phyloP scores from a whole-genome alignment of 2,329 filamentous ascomycete genomes.

The Colletotrichum caudatum region DNA sequence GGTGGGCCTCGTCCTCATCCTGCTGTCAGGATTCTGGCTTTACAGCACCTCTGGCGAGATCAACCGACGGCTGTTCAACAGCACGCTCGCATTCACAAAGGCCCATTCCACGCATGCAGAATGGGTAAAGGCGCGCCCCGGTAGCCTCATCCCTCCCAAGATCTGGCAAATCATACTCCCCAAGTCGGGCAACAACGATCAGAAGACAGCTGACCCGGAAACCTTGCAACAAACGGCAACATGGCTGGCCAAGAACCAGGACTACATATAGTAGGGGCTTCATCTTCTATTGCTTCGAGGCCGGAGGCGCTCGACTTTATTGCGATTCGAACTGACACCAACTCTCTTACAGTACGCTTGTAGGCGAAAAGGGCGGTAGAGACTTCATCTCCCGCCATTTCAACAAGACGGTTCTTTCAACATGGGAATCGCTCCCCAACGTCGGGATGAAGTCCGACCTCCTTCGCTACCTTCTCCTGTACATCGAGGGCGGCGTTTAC shows the following conservation, averaged over 20 bases:
- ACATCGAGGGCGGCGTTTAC: slow-evolving; percentile 59
- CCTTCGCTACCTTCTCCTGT: slow-evolving; percentile 47
- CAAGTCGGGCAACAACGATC: slow-evolving; percentile 2
- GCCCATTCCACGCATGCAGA: neutral
- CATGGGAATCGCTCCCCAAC: slow-evolving; percentile 45
- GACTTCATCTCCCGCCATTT: slow-evolving; percentile 44
- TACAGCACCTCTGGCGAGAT: neutral
- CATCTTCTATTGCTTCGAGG: neutral
- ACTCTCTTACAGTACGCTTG: slow-evolving; percentile 43
- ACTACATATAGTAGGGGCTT: slow-evolving; percentile 35
- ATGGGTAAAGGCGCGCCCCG: neutral
- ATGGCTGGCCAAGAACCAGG: slow-evolving; percentile 40
- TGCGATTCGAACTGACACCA: neutral
- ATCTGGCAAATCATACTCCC: slow-evolving; percentile 41
- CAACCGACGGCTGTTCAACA: neutral
- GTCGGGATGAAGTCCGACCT: slow-evolving; percentile 50
- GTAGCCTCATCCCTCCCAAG: slow-evolving; percentile 14
- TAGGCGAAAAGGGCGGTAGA: slow-evolving; percentile 45
- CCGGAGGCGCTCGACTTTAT: neutral
- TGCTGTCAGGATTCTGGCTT: slow-evolving; percentile 3
- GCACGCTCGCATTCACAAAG: neutral
- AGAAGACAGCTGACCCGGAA: neutral
- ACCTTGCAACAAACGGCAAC: slow-evolving; percentile 25
- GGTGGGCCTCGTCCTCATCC: neutral
- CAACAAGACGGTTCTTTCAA: slow-evolving; percentile 40